Evolutionary conservation across 1,284 basidiomycete genomes (phyloP).

Genomic region (Sporisorium graminicola): DNA sequence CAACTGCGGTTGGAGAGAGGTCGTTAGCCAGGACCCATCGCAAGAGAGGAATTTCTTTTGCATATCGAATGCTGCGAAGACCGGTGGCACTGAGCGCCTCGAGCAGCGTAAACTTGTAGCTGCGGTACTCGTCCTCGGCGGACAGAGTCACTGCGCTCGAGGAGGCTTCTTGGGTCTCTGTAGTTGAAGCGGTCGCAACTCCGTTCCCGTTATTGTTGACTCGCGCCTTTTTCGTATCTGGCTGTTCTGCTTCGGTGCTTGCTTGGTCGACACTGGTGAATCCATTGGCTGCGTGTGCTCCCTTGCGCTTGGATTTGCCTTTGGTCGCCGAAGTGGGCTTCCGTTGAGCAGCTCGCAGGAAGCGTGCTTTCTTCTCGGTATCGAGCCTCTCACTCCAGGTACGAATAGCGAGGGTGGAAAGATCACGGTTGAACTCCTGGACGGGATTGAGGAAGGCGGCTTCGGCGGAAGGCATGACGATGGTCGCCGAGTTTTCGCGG

Average conservation of each 20-base stretch:
- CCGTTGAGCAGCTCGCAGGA: constrained; percentile 72
- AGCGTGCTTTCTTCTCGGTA: constrained; percentile 77
- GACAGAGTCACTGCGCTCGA: not conserved
- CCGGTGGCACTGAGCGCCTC: constrained; percentile 97
- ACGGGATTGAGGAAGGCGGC: constrained; percentile 92
- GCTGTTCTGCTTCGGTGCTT: constrained; percentile 2
- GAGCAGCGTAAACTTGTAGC: constrained; percentile 83
- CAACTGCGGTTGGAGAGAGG: constrained; percentile 83
- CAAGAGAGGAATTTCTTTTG: constrained; percentile 93
- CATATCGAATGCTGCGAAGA: constrained; percentile 94
- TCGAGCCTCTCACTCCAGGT: constrained; percentile 85
- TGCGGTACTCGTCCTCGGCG: constrained; percentile 71
- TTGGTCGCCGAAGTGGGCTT: constrained; percentile 38
- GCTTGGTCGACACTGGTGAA: not conserved
- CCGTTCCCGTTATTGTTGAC: constrained; percentile 15
- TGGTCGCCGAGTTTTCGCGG: constrained; percentile 65
- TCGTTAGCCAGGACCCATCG: constrained; percentile 96
- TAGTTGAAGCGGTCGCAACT: constrained; percentile 1
- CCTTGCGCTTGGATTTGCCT: constrained; percentile 47
- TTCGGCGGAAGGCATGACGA: constrained; percentile 66
- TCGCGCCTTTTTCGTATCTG: constrained; percentile 24
- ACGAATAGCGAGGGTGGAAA: constrained; percentile 88
- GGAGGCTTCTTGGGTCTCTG: not conserved
- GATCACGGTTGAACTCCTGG: constrained; percentile 97
- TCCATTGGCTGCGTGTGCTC: constrained; percentile 9